phyloP scores from a whole-genome alignment of 148 eudicot species.

The Vaccinium corymbosum region DNA sequence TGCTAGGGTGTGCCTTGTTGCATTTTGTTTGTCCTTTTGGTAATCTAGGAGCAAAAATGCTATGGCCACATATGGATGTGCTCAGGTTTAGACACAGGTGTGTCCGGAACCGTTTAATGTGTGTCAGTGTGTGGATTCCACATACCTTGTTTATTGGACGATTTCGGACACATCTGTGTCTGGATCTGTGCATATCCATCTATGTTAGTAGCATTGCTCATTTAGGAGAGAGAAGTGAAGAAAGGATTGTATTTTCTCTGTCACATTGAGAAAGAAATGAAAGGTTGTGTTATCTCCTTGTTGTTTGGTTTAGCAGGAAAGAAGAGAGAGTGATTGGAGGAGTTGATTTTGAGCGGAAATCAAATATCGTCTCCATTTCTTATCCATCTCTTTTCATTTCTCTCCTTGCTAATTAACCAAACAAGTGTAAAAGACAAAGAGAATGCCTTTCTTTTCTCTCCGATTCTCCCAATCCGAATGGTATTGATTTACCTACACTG shows the following conservation, averaged over 20 bases:
- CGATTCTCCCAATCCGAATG: not conserved
- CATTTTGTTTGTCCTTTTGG: not conserved
- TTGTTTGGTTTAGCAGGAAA: not conserved
- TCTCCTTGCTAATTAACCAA: not conserved
- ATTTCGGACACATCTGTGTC: too few species aligned
- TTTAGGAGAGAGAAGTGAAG: not conserved
- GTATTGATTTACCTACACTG: not conserved
- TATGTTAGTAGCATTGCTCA: not conserved
- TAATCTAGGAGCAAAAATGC: not conserved
- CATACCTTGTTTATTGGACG: too few species aligned
- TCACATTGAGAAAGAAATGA: not conserved
- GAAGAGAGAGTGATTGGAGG: not conserved
- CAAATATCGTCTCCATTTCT: not conserved
- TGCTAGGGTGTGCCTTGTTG: not conserved
- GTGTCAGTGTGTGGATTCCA: too few species aligned
- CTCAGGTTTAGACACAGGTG: too few species aligned
- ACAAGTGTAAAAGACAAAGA: not conserved
- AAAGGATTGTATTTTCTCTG: not conserved
- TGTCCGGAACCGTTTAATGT: too few species aligned
- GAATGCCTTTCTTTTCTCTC: not conserved
- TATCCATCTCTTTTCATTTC: not conserved
- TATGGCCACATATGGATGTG: too few species aligned
- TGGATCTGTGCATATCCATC: too few species aligned
- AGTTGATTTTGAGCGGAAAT: not conserved
- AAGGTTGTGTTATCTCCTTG: not conserved